Base-by-base conservation (phyloP, 495 filamentous ascomycete species). In the Amniculicola lignicola region DNA sequence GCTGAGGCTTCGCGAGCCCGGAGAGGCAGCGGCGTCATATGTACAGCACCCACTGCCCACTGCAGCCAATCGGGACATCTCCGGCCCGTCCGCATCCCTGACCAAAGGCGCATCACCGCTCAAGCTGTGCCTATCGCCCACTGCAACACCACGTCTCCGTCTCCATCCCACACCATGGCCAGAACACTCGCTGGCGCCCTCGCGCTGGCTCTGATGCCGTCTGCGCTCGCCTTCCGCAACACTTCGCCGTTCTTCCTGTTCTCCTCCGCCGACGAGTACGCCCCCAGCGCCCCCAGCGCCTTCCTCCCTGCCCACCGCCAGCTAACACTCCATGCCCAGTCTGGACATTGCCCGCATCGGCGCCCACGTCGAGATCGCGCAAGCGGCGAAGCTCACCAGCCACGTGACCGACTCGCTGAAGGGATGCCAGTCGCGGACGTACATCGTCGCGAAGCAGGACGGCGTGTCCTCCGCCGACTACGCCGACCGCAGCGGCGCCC, bases 231-330 rank as follows among this genome's bases (percentile, higher is more conserved):
- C 14, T 92, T 94, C 71, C 81, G 78, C 41, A 85, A 95, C 63
- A 87, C 90, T 0, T 90, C 89, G 37, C 91, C 91, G 14, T 93
- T 94, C 67, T 78, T 95, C 70, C 72, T 95, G 22, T 83, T 90
- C 65, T 94, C 90, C 21, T 86, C 81, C 29, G 81, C 86, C 44
- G n/a, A n/a, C n/a, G 75, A 83, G 89, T 95, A 80, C 35, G 55
- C 51, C 60, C 40, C 46, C 36, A 53, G 48, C 43, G 52, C 61
- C 49, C 47, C 16, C 29, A 7, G 29, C 29, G 7, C 29, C 29
- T 7, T 21, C 24, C 21, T n/a, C 54, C 33, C 51, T 35, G 25
- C 18, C 16, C 19, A 2, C 15, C 21, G 28, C n/a, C 37, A 59
- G 54, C 59, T 65, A 61, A 52, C 44, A 38, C n/a, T n/a, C n/a